Evolutionary conservation across 768 basidiomycete genomes (phyloP), one percentile per base, ranked within the genome.

Genomic region (Sarcodon aspratus): DNA sequence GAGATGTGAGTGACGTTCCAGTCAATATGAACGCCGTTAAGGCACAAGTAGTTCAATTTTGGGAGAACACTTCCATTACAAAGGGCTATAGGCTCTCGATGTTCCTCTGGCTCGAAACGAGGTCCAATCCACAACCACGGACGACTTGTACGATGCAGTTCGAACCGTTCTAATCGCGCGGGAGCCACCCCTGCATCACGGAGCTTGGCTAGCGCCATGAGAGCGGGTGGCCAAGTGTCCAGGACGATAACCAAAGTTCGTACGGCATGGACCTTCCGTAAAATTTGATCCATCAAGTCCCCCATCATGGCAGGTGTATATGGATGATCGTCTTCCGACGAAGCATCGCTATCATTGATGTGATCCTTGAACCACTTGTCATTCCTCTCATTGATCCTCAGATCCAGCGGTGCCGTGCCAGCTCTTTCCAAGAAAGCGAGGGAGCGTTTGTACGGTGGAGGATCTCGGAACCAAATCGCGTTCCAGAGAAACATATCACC

Each of bases 11-110:
- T 69, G 13, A 60, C 61, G 11, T 64, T 55, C 78, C 83, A 86
- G 60, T 85, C 71, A 51, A 85, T 63, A 52, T 78, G 69, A 31
- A 86, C 63, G 3, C 80, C 81, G 48, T 78, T 75, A 32, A 83
- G 57, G 35, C 74, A 69, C 37, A 85, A 55, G 54, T 75, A 70
- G 31, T 64, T 62, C 9, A 87, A 63, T n/a, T 59, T 59, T 7
- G 68, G 70, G 1, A 76, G 66, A 9, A 53, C 52, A 1, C 40
- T 15, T 15, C 64, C 71, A 13, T 77, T 74, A 48, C 73, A 80
- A 51, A 87, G 74, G 32, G 80, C 63, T 2, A 72, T 44, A 53
- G 62, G 59, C 47, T 62, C 51, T 17, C 55, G 54, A 47, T 69
- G 59, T 52, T 60, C 61, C 36, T 55, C 55, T 15, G 65, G 63